Evolutionary conservation across 1,139 yeast species (phyloP), one percentile per base, ranked within the genome.

Genomic region (Wickerhamomyces sp.): DNA sequence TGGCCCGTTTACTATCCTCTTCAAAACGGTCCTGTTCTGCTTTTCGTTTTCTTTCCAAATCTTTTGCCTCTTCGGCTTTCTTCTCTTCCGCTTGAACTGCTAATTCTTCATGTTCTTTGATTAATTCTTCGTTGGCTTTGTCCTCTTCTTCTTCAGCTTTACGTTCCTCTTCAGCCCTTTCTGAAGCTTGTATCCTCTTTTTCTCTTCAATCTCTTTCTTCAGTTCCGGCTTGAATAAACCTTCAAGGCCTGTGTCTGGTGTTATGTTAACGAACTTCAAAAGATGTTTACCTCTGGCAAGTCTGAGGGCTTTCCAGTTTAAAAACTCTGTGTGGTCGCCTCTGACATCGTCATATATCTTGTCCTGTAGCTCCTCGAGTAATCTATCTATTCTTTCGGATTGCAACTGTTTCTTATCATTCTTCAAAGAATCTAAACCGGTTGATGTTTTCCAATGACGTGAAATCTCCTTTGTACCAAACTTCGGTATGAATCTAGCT

Each of bases 281-380:
- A n/a, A 51, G 14, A 4, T 37, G 26, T 1, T 24, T 27, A 18
- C 26, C 36, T 30, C 51, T 42, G 1, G 47, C 41, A 11, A 43
- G 11, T 37, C 53, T 45, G 23, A 49, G 28, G 1, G 47, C 46
- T 22, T 43, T 51, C 55, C 55, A 51, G 6, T 46, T 45, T 28
- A 38, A 35, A 5, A 47, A 17, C 2, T 46, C 47, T 14, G 35
- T 37, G 5, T 23, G 17, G 6, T 19, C 15, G 1, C 13, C 5
- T 6, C 33, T 24, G 7, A 29, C 37, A 6, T 22, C 31, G 1
- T 17, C 23, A 9, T 35, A 24, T 6, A 38, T 24, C 1, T n/a
- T 22, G 2, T 25, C 29, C 24, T 42, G 39, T 13, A 41, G 22
- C 7, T 25, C 22, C 12, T 35, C 21, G 4, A 45, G 4, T 3